Evolutionary conservation across 2,329 filamentous ascomycete genomes (phyloP).

Genomic region (Dactylellina sp.): DNA sequence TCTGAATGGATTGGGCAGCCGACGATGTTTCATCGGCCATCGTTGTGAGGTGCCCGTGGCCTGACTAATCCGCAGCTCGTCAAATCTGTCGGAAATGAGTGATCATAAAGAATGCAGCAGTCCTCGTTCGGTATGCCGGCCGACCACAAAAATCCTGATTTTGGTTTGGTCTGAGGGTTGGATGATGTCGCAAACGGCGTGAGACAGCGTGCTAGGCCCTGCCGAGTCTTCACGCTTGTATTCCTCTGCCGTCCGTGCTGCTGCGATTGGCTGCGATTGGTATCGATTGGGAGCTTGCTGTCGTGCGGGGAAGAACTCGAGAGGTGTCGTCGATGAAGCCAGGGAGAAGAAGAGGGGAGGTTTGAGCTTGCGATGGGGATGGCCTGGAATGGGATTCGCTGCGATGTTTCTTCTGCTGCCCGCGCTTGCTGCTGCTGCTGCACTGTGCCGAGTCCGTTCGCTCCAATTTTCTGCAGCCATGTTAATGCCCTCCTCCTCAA

Average conservation of each 20-base stretch:
- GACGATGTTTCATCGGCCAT: slow-evolving; percentile 56
- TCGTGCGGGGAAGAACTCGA: neutral
- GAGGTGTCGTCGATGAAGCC: neutral
- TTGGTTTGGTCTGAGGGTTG: slow-evolving; percentile 10
- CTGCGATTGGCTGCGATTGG: too few species aligned
- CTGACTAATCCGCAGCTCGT: slow-evolving; percentile 9
- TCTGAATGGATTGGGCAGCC: slow-evolving; percentile 51
- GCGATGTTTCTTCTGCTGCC: neutral
- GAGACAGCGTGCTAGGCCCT: slow-evolving; percentile 9
- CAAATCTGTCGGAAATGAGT: slow-evolving; percentile 10
- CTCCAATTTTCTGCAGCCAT: slow-evolving; percentile 16
- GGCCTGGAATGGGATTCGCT: slow-evolving; percentile 1
- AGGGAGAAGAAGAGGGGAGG: slow-evolving; percentile 3
- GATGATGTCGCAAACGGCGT: slow-evolving; percentile 30
- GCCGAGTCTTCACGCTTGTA: neutral
- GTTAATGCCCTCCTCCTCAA: neutral
- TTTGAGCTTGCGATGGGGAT: neutral
- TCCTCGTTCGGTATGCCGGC: neutral
- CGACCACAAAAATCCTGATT: slow-evolving; percentile 47
- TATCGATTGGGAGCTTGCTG: neutral
- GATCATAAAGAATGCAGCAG: slow-evolving; percentile 16
- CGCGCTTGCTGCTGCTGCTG: neutral
- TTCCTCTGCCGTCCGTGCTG: neutral
- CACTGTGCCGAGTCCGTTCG: slow-evolving; percentile 4
- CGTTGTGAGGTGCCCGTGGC: slow-evolving; percentile 6